These are phyloP conservation scores for Hyphopichia wangnamkhiaoensis DNA, from an alignment of 1,139 yeast species.

Conservation along the genomic window DNA sequence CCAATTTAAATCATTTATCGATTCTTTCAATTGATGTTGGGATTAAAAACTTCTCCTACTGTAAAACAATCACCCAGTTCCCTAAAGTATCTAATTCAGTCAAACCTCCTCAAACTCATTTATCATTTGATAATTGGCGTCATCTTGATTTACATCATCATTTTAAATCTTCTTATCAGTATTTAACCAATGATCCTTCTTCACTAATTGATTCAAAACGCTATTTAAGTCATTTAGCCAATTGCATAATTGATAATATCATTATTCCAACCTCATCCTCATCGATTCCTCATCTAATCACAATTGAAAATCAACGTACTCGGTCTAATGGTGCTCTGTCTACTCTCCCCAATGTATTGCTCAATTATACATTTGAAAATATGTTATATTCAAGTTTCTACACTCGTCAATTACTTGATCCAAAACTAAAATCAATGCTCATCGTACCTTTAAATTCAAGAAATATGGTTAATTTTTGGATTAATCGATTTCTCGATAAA, in stretches of 20 bases:
- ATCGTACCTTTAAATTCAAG: slow-evolving; percentile 37
- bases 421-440: slow-evolving; percentile 4
- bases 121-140: background rate
- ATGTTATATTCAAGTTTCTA: slow-evolving; percentile 27
- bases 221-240: slow-evolving; percentile 26
- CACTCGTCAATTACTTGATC: slow-evolving; percentile 10
- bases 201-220: slow-evolving; percentile 26
- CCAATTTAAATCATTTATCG: slow-evolving; percentile 16
- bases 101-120: background rate
- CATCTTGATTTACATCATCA: slow-evolving; percentile 12
- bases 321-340: slow-evolving; percentile 30
- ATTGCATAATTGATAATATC: slow-evolving; percentile 19
- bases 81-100: background rate
- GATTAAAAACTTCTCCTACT: slow-evolving; percentile 42
- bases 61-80: too few species aligned
- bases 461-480: slow-evolving; percentile 40
- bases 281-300: slow-evolving; percentile 23
- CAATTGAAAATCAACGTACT: slow-evolving; percentile 44
- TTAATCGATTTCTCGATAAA: slow-evolving; percentile 34
- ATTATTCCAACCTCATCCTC: slow-evolving; percentile 5
- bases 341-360: slow-evolving; percentile 43
- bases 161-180: slow-evolving; percentile 16
- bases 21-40: slow-evolving; percentile 41
- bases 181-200: slow-evolving; percentile 11
- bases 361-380: slow-evolving; percentile 38